phyloP scores from a whole-genome alignment of 257 asterid species.

The Catharanthus roseus region DNA sequence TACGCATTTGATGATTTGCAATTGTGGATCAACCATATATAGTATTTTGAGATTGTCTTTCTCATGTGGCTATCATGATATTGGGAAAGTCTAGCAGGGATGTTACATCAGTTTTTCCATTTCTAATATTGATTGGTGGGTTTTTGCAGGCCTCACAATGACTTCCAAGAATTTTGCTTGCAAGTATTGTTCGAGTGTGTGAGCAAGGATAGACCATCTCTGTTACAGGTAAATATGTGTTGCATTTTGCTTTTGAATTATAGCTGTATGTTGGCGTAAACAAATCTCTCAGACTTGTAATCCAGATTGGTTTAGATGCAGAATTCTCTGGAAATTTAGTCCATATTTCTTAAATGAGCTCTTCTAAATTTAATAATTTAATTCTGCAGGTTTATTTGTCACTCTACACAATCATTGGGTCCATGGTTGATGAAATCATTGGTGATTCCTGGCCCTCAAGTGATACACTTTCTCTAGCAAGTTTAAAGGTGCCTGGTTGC shows the following conservation, averaged over 20 bases:
- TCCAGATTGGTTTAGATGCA: not conserved
- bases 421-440: constrained; percentile 51
- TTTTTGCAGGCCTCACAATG: constrained; percentile 64
- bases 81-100: not conserved
- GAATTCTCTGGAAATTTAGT: constrained; percentile 6
- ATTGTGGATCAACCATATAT: not conserved
- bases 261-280: not conserved
- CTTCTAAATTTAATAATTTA: not conserved
- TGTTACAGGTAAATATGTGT: constrained; percentile 58
- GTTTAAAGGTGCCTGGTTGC: constrained; percentile 65
- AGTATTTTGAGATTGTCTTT: not conserved
- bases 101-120: not conserved
- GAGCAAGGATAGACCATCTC: constrained; percentile 94
- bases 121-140: not conserved
- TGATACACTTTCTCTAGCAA: constrained; percentile 61
- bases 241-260: not conserved
- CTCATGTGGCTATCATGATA: not conserved
- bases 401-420: constrained; percentile 65
- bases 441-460: constrained; percentile 30
- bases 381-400: constrained; percentile 77
- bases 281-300: not conserved
- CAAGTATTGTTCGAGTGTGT: constrained; percentile 94
- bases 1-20: not conserved
- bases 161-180: constrained; percentile 83
- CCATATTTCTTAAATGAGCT: not conserved